Percentiles rank a stretch among this genome's conserved stretches.
phyloP scores from a whole-genome alignment of 1,284 basidiomycete species.

The Tilletiaria anomala region DNA sequence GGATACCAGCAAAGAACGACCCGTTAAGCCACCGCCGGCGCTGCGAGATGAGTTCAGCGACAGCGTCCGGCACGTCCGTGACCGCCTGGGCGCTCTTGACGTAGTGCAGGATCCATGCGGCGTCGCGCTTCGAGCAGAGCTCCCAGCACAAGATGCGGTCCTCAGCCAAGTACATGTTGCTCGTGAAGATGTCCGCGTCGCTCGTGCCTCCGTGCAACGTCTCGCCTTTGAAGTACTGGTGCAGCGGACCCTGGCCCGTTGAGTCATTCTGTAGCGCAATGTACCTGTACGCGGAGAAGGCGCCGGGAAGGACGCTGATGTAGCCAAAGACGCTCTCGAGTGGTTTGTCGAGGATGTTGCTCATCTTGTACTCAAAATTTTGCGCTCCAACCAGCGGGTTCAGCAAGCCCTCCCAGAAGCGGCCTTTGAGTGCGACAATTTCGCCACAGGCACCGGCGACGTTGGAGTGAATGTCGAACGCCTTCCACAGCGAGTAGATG shows the following conservation, averaged over 20 bases:
- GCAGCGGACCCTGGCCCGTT: constrained; percentile 49
- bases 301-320: constrained; percentile 75
- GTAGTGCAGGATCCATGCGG: constrained; percentile 30
- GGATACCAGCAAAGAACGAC: constrained; percentile 35
- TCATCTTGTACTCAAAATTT: constrained; percentile 38
- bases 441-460: constrained; percentile 91
- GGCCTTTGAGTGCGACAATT: constrained; percentile 73
- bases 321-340: constrained; percentile 65
- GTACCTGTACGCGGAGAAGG: constrained; percentile 66
- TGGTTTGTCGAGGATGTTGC: constrained; percentile 43
- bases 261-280: constrained; percentile 78
- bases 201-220: constrained; percentile 7
- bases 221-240: constrained; percentile 87
- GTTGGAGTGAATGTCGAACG: constrained; percentile 87
- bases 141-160: constrained; percentile 37
- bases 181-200: constrained; percentile 34
- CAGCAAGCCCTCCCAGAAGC: constrained; percentile 47
- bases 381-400: constrained; percentile 55
- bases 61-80: constrained; percentile 32
- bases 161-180: constrained; percentile 25
- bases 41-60: constrained; percentile 33
- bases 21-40: constrained; percentile 36
- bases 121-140: constrained; percentile 22
- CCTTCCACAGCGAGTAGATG: constrained; percentile 93
- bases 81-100: constrained; percentile 34